These are phyloP conservation scores for Ophiorrhiza pumila DNA, from an alignment of 257 asterid genomes.

Conservation along the genomic window DNA sequence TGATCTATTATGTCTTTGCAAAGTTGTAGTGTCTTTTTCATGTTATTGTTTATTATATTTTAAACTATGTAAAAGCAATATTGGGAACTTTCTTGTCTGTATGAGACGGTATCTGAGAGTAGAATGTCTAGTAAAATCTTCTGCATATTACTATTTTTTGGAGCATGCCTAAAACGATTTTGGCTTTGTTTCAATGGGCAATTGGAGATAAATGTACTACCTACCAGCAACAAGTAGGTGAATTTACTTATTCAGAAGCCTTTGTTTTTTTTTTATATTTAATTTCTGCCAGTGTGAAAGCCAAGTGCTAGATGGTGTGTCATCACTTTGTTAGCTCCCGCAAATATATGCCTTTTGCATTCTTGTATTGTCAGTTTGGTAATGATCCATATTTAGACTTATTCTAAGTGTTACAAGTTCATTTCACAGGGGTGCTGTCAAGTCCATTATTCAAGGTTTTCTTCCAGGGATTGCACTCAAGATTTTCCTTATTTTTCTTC, in stretches of 20 bases:
- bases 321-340: background rate
- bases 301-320: background rate
- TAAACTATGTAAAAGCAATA: background rate
- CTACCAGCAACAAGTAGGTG: background rate
- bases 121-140: background rate
- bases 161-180: background rate
- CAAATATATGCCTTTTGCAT: background rate
- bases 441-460: constrained; percentile 75
- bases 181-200: too few relatives aligned
- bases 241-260: background rate
- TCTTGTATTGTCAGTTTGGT: background rate
- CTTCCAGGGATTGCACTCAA: constrained; percentile 79
- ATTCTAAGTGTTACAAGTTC: constrained; percentile 24
- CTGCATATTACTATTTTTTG: background rate
- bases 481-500: constrained; percentile 61
- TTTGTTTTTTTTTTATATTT: too few relatives aligned
- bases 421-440: constrained; percentile 42
- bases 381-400: background rate
- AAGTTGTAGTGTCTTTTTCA: background rate
- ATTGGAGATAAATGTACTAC: background rate
- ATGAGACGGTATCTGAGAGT: background rate
- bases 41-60: background rate
- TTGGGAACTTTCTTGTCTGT: background rate
- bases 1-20: background rate
- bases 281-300: background rate